These are phyloP conservation scores for Acer saccharum DNA, from an alignment of 345 rosid species.

Conservation along the genomic window DNA sequence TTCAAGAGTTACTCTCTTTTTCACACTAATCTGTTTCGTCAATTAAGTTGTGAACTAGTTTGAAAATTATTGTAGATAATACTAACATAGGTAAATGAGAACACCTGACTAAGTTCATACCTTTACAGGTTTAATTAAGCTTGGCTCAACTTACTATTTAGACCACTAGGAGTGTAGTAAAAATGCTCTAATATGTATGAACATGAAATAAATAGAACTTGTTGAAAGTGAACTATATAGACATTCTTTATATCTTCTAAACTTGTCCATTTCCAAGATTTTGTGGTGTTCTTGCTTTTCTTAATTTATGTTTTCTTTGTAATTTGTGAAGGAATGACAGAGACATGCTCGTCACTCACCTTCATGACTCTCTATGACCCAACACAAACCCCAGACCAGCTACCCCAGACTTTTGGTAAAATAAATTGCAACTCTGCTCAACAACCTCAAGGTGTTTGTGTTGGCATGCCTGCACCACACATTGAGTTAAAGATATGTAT, in stretches of 20 bases:
- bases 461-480: conserved; percentile 87
- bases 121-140: not conserved
- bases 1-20: not conserved
- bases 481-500: conserved; percentile 55
- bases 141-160: conserved; percentile 10
- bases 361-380: conserved; percentile 66
- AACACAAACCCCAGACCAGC: conserved; percentile 20
- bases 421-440: conserved; percentile 13
- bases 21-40: not conserved
- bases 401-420: conserved; percentile 22
- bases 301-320: not conserved
- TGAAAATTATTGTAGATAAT: not conserved
- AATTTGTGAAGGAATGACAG: conserved; percentile 72
- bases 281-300: conserved; percentile 12
- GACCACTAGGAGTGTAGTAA: not conserved
- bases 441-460: conserved; percentile 59
- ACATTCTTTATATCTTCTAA: not conserved
- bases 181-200: not conserved
- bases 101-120: not conserved
- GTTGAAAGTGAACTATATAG: not conserved
- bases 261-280: conserved; percentile 1
- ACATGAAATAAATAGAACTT: not conserved
- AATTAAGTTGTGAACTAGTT: conserved; percentile 11
- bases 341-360: conserved; percentile 78
- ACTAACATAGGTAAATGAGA: not conserved